Base-by-base conservation (phyloP, 371 early-diverging fungal species). In the Mucor piriformis region DNA sequence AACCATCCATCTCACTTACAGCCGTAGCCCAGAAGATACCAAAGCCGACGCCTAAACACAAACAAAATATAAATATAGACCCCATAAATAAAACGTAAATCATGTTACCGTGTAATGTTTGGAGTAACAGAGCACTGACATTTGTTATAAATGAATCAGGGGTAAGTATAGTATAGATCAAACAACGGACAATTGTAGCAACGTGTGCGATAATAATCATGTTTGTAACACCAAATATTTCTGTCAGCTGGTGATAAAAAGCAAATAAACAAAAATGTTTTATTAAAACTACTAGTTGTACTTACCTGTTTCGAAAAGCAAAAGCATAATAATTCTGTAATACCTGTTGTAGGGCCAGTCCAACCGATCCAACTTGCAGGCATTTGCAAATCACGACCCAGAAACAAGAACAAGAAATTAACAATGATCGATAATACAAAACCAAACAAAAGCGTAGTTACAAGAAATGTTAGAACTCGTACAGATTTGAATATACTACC, bases 291-390 rank as follows among this genome's bases (percentile, higher is more conserved):
- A 42, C 10, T n/a, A 38, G 20, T 13, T 32, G 12, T 6, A 18
- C 25, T 51, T 63, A 75, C 79, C 65, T 73, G 69, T 57, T 73
- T 63, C 6, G 67, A 66, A 35, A 59, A 66, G 25, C 67, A 66
- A 35, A 66, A 61, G 21, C 61, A 57, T n/a, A 61, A 42, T n/a
- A 66, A n/a, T 37, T 66, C 67, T 25, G 62, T 57, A 7, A 57
- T 27, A 16, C 67, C 67, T 59, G 48, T 70, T 1, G 74, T 69
- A n/a, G 76, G 76, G 12, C 79, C 79, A 16, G 75, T 75, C 74
- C 73, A 75, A 16, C 79, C 79, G 10, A 79, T 73, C 56, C 73
- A 62, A 20, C 67, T 64, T 11, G 79, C 63, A 29, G 73, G 69
- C 63, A 75, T 70, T n/a, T 61, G 58, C 6, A 79, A 43, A 50